These are phyloP conservation scores for Bretschneidera sinensis DNA, from an alignment of 345 rosid species.

Conservation along the genomic window DNA sequence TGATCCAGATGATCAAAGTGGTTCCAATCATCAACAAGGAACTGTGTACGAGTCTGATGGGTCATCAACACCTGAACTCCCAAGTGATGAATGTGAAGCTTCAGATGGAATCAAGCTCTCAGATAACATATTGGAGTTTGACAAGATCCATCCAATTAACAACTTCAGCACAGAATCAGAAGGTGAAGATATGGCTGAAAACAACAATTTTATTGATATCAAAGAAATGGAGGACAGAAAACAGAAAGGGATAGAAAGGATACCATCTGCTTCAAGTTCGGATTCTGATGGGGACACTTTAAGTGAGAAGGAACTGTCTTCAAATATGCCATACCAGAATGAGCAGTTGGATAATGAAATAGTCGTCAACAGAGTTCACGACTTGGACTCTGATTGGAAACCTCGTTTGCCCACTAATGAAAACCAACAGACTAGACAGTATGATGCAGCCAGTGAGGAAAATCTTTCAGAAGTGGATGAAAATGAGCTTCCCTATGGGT, in stretches of 20 bases:
- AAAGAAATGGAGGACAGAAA: constrained; percentile 5
- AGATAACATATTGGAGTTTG: neutral
- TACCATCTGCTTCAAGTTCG: constrained; percentile 9
- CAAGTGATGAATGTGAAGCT: constrained; percentile 1
- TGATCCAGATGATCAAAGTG: constrained; percentile 19
- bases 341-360: neutral
- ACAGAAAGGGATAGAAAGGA: constrained; percentile 5
- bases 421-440: neutral
- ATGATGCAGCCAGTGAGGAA: constrained; percentile 2
- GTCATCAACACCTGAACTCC: constrained; percentile 3
- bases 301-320: neutral
- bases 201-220: neutral
- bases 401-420: neutral
- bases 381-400: constrained; percentile 3
- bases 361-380: neutral
- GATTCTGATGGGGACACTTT: constrained; percentile 5
- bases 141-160: constrained; percentile 10
- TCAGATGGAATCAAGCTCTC: neutral
- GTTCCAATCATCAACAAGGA: neutral
- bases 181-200: constrained; percentile 9
- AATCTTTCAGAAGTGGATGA: constrained; percentile 4
- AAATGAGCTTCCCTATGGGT: constrained; percentile 8
- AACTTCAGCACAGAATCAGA: constrained; percentile 14
- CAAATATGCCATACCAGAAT: neutral
- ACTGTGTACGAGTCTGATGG: constrained; percentile 5